phyloP scores from a whole-genome alignment of 2,329 filamentous ascomycete species.

The Alternaria novae-zelandiae region DNA sequence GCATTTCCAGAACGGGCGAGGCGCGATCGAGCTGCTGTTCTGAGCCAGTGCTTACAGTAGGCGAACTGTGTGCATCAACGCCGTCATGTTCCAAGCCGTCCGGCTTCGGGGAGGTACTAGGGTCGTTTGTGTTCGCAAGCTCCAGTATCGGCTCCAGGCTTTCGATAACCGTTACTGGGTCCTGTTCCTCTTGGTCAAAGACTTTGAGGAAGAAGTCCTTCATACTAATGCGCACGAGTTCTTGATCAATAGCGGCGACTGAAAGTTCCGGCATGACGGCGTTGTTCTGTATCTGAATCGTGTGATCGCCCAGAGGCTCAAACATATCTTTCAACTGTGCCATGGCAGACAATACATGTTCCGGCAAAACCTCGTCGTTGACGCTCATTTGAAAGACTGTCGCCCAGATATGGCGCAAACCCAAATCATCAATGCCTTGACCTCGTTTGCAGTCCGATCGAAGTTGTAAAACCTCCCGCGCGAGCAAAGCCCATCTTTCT shows the following conservation, averaged over 20 bases:
- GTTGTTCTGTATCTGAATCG: conserved; percentile 78
- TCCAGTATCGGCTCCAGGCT: conserved; percentile 92
- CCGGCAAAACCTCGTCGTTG: conserved; percentile 61
- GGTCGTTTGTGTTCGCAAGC: conserved; percentile 48
- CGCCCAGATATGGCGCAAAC: conserved; percentile 70
- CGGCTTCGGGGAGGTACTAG: conserved; percentile 3
- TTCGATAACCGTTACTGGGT: conserved; percentile 86
- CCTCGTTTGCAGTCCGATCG: conserved; percentile 33
- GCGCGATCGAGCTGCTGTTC: conserved; percentile 16
- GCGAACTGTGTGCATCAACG: conserved; percentile 15
- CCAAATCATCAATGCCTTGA: conserved; percentile 50
- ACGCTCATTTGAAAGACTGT: conserved; percentile 67
- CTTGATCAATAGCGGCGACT: conserved; percentile 79
- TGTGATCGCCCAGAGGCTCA: conserved; percentile 53
- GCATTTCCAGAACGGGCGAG: conserved; percentile 70
- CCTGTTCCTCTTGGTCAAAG: conserved; percentile 80
- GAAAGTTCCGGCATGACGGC: conserved; percentile 88
- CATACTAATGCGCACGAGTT: conserved; percentile 89
- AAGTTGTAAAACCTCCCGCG: conserved; percentile 60
- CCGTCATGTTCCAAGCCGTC: conserved; percentile 10
- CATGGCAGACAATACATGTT: conserved; percentile 67
- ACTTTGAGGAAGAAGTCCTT: conserved; percentile 95
- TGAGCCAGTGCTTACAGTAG: conserved; percentile 11
- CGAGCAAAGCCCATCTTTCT: conserved; percentile 65
- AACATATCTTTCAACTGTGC: conserved; percentile 66